Conservation (phyloP, 768 basidiomycete species). For the Pleurotus giganteus region DNA sequence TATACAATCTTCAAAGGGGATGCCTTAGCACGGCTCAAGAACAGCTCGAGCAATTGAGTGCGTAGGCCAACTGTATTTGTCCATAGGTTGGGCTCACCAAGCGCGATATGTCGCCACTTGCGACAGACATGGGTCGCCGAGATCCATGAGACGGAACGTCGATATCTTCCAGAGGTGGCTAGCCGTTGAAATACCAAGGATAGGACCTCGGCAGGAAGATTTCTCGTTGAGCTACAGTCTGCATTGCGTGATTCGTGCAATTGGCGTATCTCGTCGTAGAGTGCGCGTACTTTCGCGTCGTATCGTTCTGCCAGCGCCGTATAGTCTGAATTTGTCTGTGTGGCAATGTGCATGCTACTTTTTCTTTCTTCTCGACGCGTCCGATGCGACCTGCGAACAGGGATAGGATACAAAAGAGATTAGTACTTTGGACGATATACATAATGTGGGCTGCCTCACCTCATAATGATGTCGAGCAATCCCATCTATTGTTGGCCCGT, state of each 20-base stretch:
- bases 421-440: no score
- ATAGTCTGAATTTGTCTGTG: no score
- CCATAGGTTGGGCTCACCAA: background rate
- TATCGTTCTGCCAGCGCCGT: no score
- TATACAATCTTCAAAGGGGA: background rate
- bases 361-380: no score
- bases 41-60: background rate
- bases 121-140: background rate
- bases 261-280: conserved; percentile 6
- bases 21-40: background rate
- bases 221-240: background rate
- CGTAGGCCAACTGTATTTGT: background rate
- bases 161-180: no score
- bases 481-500: no score
- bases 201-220: background rate
- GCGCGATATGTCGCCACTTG: background rate
- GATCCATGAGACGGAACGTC: background rate
- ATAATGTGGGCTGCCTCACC: no score
- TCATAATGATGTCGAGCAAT: no score
- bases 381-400: no score
- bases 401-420: no score
- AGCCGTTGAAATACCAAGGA: background rate
- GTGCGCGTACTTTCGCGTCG: background rate
- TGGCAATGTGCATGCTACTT: no score
- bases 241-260: background rate